These are phyloP conservation scores for Xylariaceae sp. DNA, from an alignment of 2,329 filamentous ascomycete genomes.

Conservation along the genomic window DNA sequence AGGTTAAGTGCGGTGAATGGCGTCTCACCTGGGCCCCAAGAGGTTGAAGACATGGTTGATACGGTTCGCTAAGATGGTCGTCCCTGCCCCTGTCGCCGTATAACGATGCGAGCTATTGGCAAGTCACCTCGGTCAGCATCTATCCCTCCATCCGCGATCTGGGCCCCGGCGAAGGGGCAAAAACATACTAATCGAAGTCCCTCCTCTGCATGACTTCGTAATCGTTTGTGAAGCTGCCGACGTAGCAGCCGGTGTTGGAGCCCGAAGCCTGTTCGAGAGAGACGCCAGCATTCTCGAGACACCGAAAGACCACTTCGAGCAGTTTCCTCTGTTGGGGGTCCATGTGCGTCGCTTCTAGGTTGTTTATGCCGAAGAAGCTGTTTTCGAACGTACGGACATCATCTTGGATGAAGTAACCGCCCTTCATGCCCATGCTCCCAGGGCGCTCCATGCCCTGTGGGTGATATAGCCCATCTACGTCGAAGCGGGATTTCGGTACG, in stretches of 20 bases:
- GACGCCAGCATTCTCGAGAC: conserved; percentile 29
- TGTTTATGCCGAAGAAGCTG: conserved; percentile 8
- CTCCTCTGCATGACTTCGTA: conserved; percentile 15
- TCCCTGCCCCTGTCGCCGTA: conserved; percentile 9
- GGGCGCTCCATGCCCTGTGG: conserved; percentile 1
- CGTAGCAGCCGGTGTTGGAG: conserved; percentile 26
- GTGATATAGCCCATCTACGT: conserved; percentile 8
- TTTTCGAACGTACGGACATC: conserved; percentile 5
- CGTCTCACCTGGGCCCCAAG: conserved; percentile 34
- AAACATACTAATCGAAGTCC: not conserved
- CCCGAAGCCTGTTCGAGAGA: conserved; percentile 16
- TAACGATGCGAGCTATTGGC: conserved; percentile 15
- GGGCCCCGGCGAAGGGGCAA: not conserved
- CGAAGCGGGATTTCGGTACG: conserved; percentile 5
- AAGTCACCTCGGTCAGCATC: not conserved
- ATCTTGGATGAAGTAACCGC: conserved; percentile 3
- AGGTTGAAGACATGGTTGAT: conserved; percentile 29
- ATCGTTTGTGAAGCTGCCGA: conserved; percentile 25
- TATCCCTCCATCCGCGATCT: too few relatives aligned
- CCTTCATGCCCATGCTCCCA: not conserved
- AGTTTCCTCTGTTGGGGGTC: conserved; percentile 33
- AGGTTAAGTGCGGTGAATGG: too few relatives aligned
- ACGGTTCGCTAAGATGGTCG: conserved; percentile 18
- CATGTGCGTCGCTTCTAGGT: conserved; percentile 20
- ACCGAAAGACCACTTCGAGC: conserved; percentile 29